A percentile compares a stretch with the other conserved stretches of the same genome.
These are phyloP conservation scores for Monilinia vaccinii-corymbosi DNA, from an alignment of 2,329 filamentous ascomycete species.

Conservation along the genomic window DNA sequence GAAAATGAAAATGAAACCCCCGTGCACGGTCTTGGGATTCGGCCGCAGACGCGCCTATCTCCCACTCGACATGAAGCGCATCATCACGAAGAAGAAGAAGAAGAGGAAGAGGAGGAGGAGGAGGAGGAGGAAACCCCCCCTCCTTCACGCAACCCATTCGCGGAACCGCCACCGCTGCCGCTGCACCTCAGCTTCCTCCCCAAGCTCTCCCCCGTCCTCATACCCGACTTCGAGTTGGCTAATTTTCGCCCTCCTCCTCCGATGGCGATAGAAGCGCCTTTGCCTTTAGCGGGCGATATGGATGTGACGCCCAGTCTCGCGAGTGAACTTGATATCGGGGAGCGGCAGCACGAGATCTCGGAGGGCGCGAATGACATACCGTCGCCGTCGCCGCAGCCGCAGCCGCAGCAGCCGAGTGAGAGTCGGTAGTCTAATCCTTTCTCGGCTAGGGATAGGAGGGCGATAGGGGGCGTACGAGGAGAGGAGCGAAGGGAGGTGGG, in stretches of 20 bases:
- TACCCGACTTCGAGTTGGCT: not conserved
- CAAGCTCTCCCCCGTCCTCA: not conserved
- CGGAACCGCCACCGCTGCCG: not conserved
- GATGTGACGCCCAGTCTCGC: slow-evolving; percentile 22
- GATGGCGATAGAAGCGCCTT: too few species aligned
- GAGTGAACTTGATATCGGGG: slow-evolving; percentile 9
- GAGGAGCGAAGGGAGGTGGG: not conserved
- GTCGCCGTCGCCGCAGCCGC: too few species aligned
- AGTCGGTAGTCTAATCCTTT: not conserved
- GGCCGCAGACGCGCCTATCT: not conserved
- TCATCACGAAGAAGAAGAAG: too few species aligned
- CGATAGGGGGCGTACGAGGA: not conserved
- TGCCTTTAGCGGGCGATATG: too few species aligned
- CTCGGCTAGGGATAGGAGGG: not conserved
- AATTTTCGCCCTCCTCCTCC: too few species aligned
- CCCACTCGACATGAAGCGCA: not conserved
- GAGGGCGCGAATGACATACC: too few species aligned
- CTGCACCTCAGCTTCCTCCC: too few species aligned
- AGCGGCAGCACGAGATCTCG: not conserved
- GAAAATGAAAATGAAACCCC: too few species aligned
- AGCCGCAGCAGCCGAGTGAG: not conserved
- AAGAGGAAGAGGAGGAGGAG: too few species aligned
- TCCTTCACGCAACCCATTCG: not conserved
- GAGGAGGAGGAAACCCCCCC: too few species aligned
- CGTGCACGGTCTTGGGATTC: not conserved